Evolutionary conservation across 1,284 basidiomycete genomes (phyloP).

Genomic region (Trametes pubescens): DNA sequence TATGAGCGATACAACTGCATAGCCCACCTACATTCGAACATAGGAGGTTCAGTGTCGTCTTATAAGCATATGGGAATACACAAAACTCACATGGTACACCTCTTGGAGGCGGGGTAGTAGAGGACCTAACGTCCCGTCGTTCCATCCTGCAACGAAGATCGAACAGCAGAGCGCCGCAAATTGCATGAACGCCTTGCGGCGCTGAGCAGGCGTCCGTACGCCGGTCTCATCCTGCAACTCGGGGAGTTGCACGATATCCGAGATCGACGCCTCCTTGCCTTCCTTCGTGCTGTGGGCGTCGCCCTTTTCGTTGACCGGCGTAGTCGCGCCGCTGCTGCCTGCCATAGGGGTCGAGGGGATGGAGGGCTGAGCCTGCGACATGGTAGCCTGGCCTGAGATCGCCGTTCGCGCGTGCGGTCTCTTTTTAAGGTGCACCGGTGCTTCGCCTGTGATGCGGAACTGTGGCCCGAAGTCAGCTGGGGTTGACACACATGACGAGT

Average conservation of each 20-base stretch:
- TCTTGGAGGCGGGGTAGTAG: constrained; percentile 62
- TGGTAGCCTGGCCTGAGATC: neutral
- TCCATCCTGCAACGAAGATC: constrained; percentile 63
- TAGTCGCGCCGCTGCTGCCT: neutral
- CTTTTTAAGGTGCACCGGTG: constrained; percentile 1
- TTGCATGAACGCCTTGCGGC: constrained; percentile 41
- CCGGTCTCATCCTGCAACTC: constrained; percentile 1
- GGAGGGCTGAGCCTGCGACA: neutral
- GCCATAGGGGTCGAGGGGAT: constrained; percentile 6
- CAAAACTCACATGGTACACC: constrained; percentile 53
- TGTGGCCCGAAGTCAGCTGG: neutral
- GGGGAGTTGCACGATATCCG: neutral
- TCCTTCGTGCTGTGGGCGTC: constrained; percentile 2
- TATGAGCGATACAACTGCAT: constrained; percentile 58
- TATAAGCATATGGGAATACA: too few relatives aligned
- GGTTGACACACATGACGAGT: neutral
- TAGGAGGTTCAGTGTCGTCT: too few relatives aligned
- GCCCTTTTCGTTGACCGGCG: constrained; percentile 17
- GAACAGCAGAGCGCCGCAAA: constrained; percentile 50
- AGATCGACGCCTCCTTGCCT: neutral
- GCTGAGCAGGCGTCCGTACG: constrained; percentile 26
- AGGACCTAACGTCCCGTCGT: constrained; percentile 68
- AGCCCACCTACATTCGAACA: constrained; percentile 45
- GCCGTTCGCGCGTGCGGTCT: neutral
- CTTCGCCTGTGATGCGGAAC: neutral